Percentiles rank a stretch among this genome's conserved stretches.
Conservation (phyloP, 495 filamentous ascomycete genomes). For the Neurospora tetrasperma region DNA sequence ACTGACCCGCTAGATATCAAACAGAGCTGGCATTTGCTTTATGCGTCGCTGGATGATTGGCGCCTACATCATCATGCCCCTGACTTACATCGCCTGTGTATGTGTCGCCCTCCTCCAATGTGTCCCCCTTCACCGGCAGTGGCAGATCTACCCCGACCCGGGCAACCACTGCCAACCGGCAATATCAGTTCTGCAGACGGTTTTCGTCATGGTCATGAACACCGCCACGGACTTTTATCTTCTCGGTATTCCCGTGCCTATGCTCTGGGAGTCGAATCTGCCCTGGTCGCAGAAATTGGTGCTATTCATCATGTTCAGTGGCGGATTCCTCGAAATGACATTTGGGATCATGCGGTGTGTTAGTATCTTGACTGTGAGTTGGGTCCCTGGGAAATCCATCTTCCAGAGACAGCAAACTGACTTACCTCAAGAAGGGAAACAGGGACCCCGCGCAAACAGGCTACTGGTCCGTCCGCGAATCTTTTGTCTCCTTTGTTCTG, state of each 20-base stretch:
- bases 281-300: constrained; percentile 40
- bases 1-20: too few relatives aligned
- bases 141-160: constrained; percentile 49
- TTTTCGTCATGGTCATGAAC: constrained; percentile 38
- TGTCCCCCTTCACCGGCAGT: constrained; percentile 43
- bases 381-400: background rate
- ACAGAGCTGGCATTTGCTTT: too few relatives aligned
- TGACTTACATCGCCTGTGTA: constrained; percentile 41
- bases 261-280: constrained; percentile 45
- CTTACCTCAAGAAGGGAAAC: constrained; percentile 22
- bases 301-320: constrained; percentile 48
- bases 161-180: constrained; percentile 29
- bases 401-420: background rate
- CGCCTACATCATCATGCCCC: constrained; percentile 35
- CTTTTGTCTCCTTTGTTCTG: constrained; percentile 50
- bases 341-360: constrained; percentile 51
- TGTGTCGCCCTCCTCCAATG: constrained; percentile 29
- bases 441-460: constrained; percentile 42
- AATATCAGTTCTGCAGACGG: constrained; percentile 25
- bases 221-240: constrained; percentile 45
- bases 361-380: constrained; percentile 42
- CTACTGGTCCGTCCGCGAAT: constrained; percentile 54
- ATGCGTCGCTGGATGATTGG: constrained; percentile 34
- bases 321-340: constrained; percentile 49
- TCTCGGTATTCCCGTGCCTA: constrained; percentile 45